Base-by-base conservation (phyloP, 139 green algal genomes). In the Haematococcus sp. region DNA sequence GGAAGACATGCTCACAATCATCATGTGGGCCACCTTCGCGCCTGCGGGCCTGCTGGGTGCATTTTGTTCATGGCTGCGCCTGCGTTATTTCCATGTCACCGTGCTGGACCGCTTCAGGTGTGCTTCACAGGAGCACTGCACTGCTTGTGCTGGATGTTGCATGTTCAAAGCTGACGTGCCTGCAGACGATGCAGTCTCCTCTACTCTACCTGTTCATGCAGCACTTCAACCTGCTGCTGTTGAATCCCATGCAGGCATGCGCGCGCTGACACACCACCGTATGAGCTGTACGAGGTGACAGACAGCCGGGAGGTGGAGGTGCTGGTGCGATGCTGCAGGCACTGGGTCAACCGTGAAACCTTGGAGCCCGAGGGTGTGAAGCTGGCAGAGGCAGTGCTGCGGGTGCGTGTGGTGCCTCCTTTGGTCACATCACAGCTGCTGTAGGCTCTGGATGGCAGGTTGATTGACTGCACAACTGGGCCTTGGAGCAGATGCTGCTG, bases 241-340 rank as follows among this genome's bases (percentile, higher is more conserved):
- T n/a, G n/a, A n/a, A n/a, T n/a, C n/a, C 40, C 40, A 49, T 49
- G n/a, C n/a, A 49, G 40, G 40, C 11, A 7, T 19, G 40, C 40
- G 11, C 7, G 7, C 40, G 7, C 40, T 11, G 40, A 49, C 40
- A 49, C 40, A 49, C 40, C 40, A 49, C 40, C 40, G 7, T 49
- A 49, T 11, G 40, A 49, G 40, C 40, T 49, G 40, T 49, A 49
- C 40, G 40, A 49, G 40, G 40, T 49, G 40, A 49, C 46, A 1
- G 81, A 87, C 52, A 73, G 63, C 46, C 77, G 71, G 33, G 63
- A 81, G 73, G 81, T 87, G 54, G 82, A 87, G 82, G 71, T 88
- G 2, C 68, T 75, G 49, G 68, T 76, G 0, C 78, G 82, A 19
- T 78, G 72, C 35, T 82, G 68, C 67, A 71, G 82, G 11, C 7